Evolutionary conservation across 805 yeast species (phyloP), one percentile per base, ranked within the genome.

Genomic region (Ogataea angusta): DNA sequence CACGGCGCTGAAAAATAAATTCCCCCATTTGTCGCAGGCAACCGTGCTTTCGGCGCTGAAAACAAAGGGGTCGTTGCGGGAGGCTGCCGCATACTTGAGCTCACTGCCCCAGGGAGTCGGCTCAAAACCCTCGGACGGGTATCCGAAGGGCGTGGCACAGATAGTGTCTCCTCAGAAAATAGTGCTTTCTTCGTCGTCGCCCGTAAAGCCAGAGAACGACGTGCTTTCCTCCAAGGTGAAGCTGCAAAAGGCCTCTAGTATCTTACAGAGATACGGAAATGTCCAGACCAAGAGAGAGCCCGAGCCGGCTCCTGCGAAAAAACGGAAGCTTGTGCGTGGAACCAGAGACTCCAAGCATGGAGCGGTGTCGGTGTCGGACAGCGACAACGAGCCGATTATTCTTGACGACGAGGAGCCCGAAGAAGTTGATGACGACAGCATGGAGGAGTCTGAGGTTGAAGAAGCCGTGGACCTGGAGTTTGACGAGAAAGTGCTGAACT

Each of bases 401-500:
- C 23, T 45, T 16, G 45, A 43, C 21, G 49, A 43, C 16, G 45
- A 40, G 6, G 52, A 40, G 27, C 30, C 38, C 1, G 43, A 43
- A 7, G 49, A 40, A 16, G 43, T 36, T 16, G 71, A 60, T 27
- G 69, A 66, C 38, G 63, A 60, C 23, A 56, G 49, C 15, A 60
- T 57, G 5, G 48, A 36, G 53, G 62, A 51, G 10, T 62, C 62
- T 14, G 62, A 57, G 16, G 66, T 57, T 28, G 62, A 57, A 30
- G 68, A 63, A 34, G 56, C 57, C 17, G 43, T 43, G 2, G 51
- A 46, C 30, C 26, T 46, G 19, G 62, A 65, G 48, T 80, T 83
- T 48, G 90, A 83, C 53, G 69, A 69, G 12, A 80, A 86, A 44
- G 76, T 88, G 18, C 64, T 90, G 34, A 76, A 80, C 32, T 89